phyloP scores from a whole-genome alignment of 257 asterid genomes.

The Anisodus tanguticus region DNA sequence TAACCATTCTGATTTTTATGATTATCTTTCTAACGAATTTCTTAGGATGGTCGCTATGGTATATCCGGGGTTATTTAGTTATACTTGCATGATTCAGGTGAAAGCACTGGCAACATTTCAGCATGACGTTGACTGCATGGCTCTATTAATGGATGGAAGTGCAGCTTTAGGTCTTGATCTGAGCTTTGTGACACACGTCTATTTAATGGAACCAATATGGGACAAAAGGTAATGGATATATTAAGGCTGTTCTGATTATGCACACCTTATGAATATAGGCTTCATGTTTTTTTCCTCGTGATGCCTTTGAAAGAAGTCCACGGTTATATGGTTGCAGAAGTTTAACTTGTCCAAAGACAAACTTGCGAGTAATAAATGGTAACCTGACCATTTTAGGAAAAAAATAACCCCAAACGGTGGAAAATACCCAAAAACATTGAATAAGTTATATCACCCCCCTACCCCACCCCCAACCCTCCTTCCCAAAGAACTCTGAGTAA shows the following conservation, averaged over 20 bases:
- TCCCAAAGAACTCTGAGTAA: background rate
- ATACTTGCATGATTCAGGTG: conserved; percentile 58
- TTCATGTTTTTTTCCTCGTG: background rate
- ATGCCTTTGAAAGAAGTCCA: conserved; percentile 19
- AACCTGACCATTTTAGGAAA: background rate
- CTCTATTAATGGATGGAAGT: conserved; percentile 98
- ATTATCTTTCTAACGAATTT: conserved; percentile 19
- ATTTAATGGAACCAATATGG: conserved; percentile 99
- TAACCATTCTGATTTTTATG: conserved; percentile 25
- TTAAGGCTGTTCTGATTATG: background rate
- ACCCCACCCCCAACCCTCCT: background rate
- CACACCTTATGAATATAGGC: conserved; percentile 1
- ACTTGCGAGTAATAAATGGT: background rate
- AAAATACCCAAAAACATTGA: background rate
- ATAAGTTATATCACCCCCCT: background rate
- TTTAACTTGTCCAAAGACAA: conserved; percentile 8
- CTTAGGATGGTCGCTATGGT: conserved; percentile 1
- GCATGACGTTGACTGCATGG: conserved; percentile 89
- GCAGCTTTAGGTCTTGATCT: conserved; percentile 99
- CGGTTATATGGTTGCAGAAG: background rate
- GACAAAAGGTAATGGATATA: conserved; percentile 75
- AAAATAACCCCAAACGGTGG: background rate
- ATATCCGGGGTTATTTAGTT: conserved; percentile 22
- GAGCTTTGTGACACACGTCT: conserved; percentile 93
- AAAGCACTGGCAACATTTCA: conserved; percentile 81